Conservation (phyloP, 2,329 filamentous ascomycete species). For the Coccinonectria pachysandricola region DNA sequence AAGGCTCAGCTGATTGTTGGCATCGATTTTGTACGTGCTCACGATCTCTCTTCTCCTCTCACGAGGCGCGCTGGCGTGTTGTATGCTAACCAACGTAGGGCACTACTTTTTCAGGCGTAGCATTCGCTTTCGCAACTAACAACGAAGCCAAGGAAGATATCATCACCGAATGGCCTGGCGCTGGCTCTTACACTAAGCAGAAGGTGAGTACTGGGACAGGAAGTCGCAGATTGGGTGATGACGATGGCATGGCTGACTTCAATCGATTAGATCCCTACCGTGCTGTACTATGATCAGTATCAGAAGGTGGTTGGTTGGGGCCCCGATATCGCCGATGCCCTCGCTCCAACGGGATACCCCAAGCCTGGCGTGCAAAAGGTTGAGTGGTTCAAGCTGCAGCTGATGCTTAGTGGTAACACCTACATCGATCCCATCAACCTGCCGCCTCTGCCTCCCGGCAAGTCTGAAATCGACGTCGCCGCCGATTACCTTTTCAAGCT, state of each 20-base stretch:
- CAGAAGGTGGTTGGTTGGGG: conserved; percentile 99
- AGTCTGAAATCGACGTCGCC: conserved; percentile 98
- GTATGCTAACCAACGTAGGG: too few species aligned
- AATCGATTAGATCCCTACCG: conserved; percentile 97
- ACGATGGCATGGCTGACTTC: too few species aligned
- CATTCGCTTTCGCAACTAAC: conserved; percentile 94
- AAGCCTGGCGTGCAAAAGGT: conserved; percentile 98
- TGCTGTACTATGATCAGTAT: conserved; percentile 99
- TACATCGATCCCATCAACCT: conserved; percentile 99
- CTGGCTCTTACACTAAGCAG: conserved; percentile 95
- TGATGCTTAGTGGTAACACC: conserved; percentile 97
- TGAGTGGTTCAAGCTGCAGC: conserved; percentile 98
- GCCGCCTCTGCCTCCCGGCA: conserved; percentile 89
- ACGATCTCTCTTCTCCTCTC: too few species aligned
- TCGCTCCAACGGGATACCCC: conserved; percentile 93
- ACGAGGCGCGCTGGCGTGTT: too few species aligned
- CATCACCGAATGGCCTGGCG: conserved; percentile 97
- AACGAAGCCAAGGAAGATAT: conserved; percentile 97
- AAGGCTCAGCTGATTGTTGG: conserved; percentile 97
- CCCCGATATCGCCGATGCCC: conserved; percentile 91
- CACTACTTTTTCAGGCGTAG: conserved; percentile 95
- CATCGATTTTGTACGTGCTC: conserved; percentile 79
- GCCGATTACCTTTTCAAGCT: conserved; percentile 98
- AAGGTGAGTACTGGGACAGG: conserved; percentile 52
- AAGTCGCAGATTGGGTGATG: too few species aligned